Conservation (phyloP, 352 stramenopile genomes). For the Stephanocyclus meneghinianus region DNA sequence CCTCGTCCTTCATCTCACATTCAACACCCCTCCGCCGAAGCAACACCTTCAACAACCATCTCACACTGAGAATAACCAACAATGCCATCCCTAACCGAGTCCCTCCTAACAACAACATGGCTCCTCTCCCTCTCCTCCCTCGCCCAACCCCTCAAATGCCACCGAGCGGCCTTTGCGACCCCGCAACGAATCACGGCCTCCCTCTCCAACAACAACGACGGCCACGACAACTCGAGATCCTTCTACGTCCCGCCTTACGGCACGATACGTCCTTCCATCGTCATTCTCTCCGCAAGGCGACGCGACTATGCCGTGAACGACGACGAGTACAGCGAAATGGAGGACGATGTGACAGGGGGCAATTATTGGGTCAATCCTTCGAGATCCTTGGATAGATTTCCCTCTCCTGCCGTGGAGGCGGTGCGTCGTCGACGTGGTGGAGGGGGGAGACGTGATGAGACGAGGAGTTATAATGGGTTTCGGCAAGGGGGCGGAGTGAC, state of each 20-base stretch:
- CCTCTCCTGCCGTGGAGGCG: not conserved
- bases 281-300: constrained; percentile 6
- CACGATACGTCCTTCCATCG: constrained; percentile 15
- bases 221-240: not conserved
- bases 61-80: not conserved
- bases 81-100: not conserved
- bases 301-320: not conserved
- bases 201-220: not conserved
- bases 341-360: constrained; percentile 20
- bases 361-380: constrained; percentile 78
- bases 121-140: not conserved
- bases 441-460: constrained; percentile 4
- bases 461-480: too few species aligned
- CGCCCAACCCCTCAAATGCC: too few species aligned
- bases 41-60: too few species aligned
- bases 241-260: constrained; percentile 40
- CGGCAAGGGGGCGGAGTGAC: not conserved
- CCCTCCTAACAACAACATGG: not conserved
- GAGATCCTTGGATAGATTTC: constrained; percentile 39
- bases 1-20: too few species aligned
- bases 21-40: too few species aligned
- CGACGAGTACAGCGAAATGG: not conserved
- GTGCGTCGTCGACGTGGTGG: not conserved
- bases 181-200: not conserved
- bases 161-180: not conserved